These are phyloP conservation scores for Fusarium subglutinans DNA, from an alignment of 2,329 filamentous ascomycete genomes.

Conservation along the genomic window DNA sequence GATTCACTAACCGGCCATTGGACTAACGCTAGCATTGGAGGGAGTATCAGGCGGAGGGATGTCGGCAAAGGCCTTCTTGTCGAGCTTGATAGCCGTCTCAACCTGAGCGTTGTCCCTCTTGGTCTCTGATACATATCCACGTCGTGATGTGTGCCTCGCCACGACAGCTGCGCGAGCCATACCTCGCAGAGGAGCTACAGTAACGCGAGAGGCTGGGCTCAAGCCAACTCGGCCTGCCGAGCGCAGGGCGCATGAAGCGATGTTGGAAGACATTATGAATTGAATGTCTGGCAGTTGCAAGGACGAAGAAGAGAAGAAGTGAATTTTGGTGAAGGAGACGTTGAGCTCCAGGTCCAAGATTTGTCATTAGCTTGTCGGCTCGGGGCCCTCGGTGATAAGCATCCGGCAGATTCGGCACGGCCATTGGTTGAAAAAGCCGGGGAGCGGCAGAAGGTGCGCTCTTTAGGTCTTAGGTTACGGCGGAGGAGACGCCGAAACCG, in stretches of 20 bases:
- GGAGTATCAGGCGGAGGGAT: constrained; percentile 50
- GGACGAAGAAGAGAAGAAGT: constrained; percentile 34
- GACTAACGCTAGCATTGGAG: constrained; percentile 73
- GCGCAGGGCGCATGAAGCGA: constrained; percentile 75
- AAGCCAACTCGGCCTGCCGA: constrained; percentile 74
- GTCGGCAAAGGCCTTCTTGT: constrained; percentile 82
- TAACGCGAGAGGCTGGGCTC: constrained; percentile 53
- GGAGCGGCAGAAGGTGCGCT: constrained; percentile 22
- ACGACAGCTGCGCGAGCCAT: constrained; percentile 44
- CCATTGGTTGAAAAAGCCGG: constrained; percentile 46
- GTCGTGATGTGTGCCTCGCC: constrained; percentile 49
- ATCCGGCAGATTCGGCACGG: constrained; percentile 26
- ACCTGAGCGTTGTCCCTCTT: constrained; percentile 84
- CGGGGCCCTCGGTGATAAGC: constrained; percentile 51
- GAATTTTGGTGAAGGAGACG: constrained; percentile 37
- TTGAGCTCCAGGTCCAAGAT: constrained; percentile 43
- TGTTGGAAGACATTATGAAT: constrained; percentile 67
- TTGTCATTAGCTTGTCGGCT: constrained; percentile 51
- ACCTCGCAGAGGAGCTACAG: constrained; percentile 45
- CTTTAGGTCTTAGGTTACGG: constrained; percentile 16
- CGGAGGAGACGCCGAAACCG: constrained; percentile 17
- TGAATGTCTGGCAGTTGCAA: constrained; percentile 37
- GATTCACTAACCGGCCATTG: constrained; percentile 66
- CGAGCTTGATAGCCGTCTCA: constrained; percentile 85
- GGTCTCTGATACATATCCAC: constrained; percentile 85